Base-by-base conservation (phyloP, 2,329 filamentous ascomycete species). In the Exophiala mesophila region DNA sequence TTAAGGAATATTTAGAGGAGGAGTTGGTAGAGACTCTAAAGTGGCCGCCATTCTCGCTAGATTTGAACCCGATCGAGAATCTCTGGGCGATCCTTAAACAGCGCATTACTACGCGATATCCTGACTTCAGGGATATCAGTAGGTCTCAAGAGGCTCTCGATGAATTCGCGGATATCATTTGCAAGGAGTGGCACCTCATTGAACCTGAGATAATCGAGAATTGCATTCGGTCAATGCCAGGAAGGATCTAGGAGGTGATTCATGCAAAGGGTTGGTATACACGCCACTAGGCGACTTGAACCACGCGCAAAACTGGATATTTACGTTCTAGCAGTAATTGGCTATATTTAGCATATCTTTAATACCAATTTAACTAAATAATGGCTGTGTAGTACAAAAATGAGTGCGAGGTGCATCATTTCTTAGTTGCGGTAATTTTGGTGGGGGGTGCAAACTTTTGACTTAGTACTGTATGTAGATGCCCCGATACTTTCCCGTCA, bases 41-140 rank as follows among this genome's bases (percentile, higher is more conserved):
- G 30, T 59, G 45, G 53, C 55, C 45, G 12, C 37, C 47, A 2
- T 58, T 56, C 29, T 49, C 31, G 34, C 53, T 49, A 23, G 52
- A 60, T 49, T 46, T 60, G 12, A 59, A 60, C 36, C 55, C 47
- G 17, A 61, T 62, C 48, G 45, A 62, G 41, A 43, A 59, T 44
- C 35, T 58, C 21, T 60, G 41, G 52, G 38, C 32, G 34, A 9
- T 32, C 1, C 44, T 60, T 7, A 60, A 61, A 40, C 45, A 52
- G 32, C 20, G 42, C 15, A 42, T 57, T 23, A 46, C 50, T 28
- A 35, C 50, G 24, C 26, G 50, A 4, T 43, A 50, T 30, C 52
- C 44, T 15, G 45, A 56, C 17, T 41, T 59, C 31, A 39, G 49
- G 15, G 40, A 45, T 30, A 39, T 47, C 9, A 34, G 31, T 18